These are phyloP conservation scores for Linum lewisii DNA, from an alignment of 345 rosid species.

Conservation along the genomic window DNA sequence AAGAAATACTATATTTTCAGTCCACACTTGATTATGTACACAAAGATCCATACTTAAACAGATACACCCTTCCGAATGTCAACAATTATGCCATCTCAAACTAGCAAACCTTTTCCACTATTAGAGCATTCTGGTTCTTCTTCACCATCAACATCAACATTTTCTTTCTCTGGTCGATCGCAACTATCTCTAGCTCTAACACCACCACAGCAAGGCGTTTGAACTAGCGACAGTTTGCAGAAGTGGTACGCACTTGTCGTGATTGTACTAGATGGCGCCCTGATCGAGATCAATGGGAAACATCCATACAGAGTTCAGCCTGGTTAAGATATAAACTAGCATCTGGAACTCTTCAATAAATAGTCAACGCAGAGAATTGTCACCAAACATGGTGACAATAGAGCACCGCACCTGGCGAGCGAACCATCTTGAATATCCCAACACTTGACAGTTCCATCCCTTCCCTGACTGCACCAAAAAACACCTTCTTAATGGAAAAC, in stretches of 20 bases:
- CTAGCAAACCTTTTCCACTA: slow-evolving; percentile 30
- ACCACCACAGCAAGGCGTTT: slow-evolving; percentile 31
- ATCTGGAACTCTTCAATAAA: too few relatives aligned
- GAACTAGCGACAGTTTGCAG: slow-evolving; percentile 85
- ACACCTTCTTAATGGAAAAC: neutral
- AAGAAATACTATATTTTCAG: neutral
- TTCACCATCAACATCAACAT: slow-evolving; percentile 23
- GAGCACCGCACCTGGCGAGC: slow-evolving; percentile 69
- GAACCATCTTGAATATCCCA: slow-evolving; percentile 87
- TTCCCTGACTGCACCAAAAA: slow-evolving; percentile 60
- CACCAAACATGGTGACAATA: neutral
- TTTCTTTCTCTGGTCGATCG: slow-evolving; percentile 18
- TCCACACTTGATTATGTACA: neutral
- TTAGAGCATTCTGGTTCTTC: slow-evolving; percentile 21
- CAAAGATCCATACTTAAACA: neutral
- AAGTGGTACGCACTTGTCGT: slow-evolving; percentile 69
- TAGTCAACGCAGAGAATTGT: too few relatives aligned
- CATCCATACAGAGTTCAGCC: too few relatives aligned
- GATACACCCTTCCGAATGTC: neutral
- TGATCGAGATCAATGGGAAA: slow-evolving; percentile 19
- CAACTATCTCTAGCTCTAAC: slow-evolving; percentile 19
- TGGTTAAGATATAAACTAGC: too few relatives aligned
- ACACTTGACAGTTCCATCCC: slow-evolving; percentile 88
- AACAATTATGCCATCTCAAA: neutral
- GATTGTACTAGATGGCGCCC: slow-evolving; percentile 49